Evolutionary conservation across 441 rosid genomes (phyloP), one percentile per base, ranked within the genome.

Genomic region (Pelargonium cotyledonis): DNA sequence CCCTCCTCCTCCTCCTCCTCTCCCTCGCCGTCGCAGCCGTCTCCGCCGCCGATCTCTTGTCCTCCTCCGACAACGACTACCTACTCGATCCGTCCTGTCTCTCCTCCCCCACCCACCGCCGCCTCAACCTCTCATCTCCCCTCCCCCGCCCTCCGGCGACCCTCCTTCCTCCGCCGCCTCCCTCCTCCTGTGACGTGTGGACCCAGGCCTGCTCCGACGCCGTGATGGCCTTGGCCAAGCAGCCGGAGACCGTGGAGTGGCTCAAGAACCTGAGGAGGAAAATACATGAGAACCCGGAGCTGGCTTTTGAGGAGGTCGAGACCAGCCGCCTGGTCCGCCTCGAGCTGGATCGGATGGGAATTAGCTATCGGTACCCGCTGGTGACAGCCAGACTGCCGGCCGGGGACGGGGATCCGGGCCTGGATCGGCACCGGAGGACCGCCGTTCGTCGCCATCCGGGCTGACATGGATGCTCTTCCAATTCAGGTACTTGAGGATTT

Each of bases 401-500:
- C n/a, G n/a, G n/a, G n/a, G n/a, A n/a, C n/a, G n/a, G 98, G 96
- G 79, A 81, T 90, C 68, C 84, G 95, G 84, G 96, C 95, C 57
- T 84, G 84, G 89, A 66, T 92, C 69, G 98, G 98, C 53, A 84
- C 89, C 38, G 95, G 98, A 0, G 83, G 82, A 0, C 87, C 93
- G 31, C 98, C 98, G 51, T 92, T 86, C 78, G 95, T 92, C 14
- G 98, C 92, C 62, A 58, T 92, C 19, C 72, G 98, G 73, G 95
- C 98, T 53, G 98, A 92, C 76, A 92, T 92, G 98, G 98, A 92
- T 80, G 98, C 96, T 70, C 85, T 92, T 3, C 95, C 96, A n/a
- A 85, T 92, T 70, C 98, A 92, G 90, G 98, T 43, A 43, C 8
- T 43, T 43, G 47, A 43, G 6, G 10, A 2, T 43, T 43, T 43